Evolutionary conservation across 495 filamentous ascomycete species (phyloP).

Genomic region (Trichoderma erinaceum): DNA sequence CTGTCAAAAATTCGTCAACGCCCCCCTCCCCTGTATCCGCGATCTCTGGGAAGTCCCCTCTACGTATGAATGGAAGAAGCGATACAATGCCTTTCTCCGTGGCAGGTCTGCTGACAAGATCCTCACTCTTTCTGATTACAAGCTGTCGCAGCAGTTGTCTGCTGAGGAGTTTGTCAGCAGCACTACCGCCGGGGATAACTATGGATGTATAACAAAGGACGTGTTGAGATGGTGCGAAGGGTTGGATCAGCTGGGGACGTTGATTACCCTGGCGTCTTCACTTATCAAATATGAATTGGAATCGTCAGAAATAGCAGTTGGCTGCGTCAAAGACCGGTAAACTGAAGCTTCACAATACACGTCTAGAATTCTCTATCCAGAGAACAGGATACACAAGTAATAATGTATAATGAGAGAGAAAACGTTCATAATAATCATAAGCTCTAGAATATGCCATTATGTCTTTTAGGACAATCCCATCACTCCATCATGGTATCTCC

Average conservation of each 20-base stretch:
- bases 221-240: conserved; percentile 4
- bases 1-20: neutral
- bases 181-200: neutral
- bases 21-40: conserved; percentile 7
- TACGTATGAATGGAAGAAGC: neutral
- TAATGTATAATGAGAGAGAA: neutral
- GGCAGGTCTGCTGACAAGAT: neutral
- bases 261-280: neutral
- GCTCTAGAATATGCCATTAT: conserved; percentile 17
- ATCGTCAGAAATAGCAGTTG: neutral
- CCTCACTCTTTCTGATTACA: neutral
- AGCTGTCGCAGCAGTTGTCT: neutral
- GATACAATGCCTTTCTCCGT: neutral
- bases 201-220: neutral
- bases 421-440: conserved; percentile 21
- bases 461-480: conserved; percentile 9
- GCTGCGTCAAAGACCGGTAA: neutral
- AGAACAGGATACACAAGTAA: neutral
- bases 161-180: neutral
- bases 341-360: neutral
- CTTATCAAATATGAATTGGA: conserved; percentile 16
- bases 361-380: neutral
- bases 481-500: conserved; percentile 18
- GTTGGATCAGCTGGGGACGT: neutral
- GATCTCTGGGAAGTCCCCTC: conserved; percentile 12